These are phyloP conservation scores for Cladosporium sp. DNA, from an alignment of 2,329 filamentous ascomycete species.

Conservation along the genomic window DNA sequence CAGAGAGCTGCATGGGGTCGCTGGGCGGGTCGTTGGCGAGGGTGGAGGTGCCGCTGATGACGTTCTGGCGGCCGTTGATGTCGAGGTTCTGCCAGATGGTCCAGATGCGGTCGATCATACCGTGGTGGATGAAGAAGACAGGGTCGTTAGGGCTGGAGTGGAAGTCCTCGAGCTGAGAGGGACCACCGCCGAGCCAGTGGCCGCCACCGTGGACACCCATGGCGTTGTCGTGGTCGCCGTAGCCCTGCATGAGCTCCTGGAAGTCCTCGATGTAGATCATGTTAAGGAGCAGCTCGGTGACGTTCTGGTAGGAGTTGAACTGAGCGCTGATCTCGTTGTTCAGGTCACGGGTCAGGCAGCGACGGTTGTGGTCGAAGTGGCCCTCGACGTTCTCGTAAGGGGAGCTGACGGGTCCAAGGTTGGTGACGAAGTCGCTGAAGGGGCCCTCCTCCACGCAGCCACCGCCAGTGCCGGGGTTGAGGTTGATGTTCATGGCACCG, in stretches of 20 bases:
- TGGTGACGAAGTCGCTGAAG: conserved; percentile 38
- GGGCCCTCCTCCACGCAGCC: conserved; percentile 49
- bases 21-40: conserved; percentile 40
- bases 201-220: conserved; percentile 40
- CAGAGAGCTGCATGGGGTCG: conserved; percentile 40
- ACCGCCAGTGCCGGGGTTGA: conserved; percentile 48
- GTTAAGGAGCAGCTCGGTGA: conserved; percentile 18
- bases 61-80: conserved; percentile 29
- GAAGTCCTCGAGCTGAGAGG: conserved; percentile 17
- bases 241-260: conserved; percentile 11
- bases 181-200: conserved; percentile 42
- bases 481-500: conserved; percentile 46
- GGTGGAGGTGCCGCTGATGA: conserved; percentile 40
- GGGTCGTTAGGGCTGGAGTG: conserved; percentile 39
- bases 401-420: conserved; percentile 17
- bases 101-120: conserved; percentile 42
- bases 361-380: conserved; percentile 17
- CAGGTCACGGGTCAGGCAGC: conserved; percentile 30
- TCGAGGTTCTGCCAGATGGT: conserved; percentile 46
- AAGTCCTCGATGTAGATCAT: conserved; percentile 17
- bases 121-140: conserved; percentile 44
- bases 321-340: conserved; percentile 18
- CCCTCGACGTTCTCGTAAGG: conserved; percentile 18
- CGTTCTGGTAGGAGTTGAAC: conserved; percentile 18
- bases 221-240: conserved; percentile 26